phyloP scores from a whole-genome alignment of 1,139 yeast species.

The Pichia norvegensis region DNA sequence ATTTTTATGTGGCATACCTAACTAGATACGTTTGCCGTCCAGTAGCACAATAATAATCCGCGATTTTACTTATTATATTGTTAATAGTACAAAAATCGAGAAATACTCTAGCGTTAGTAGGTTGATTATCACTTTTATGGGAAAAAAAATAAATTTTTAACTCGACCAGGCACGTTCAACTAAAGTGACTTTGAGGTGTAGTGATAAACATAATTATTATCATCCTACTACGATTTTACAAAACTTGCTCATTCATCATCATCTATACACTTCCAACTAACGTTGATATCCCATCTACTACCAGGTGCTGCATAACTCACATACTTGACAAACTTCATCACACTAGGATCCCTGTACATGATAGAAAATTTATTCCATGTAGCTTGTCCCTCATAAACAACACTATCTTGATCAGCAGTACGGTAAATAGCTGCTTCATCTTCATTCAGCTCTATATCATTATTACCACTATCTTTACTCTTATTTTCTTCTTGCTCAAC shows the following conservation, averaged over 20 bases:
- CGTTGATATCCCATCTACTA: slow-evolving; percentile 83
- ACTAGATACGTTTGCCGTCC: too few relatives aligned
- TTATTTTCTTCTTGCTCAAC: slow-evolving; percentile 35
- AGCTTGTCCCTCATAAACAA: slow-evolving; percentile 73
- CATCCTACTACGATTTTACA: too few relatives aligned
- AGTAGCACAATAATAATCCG: too few relatives aligned
- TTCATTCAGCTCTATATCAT: slow-evolving; percentile 33
- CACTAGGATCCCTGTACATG: slow-evolving; percentile 76
- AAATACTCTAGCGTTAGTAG: too few relatives aligned
- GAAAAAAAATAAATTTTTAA: too few relatives aligned
- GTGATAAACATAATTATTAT: too few relatives aligned
- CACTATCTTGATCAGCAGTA: slow-evolving; percentile 62
- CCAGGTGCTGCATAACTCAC: slow-evolving; percentile 86
- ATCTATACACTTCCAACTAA: slow-evolving; percentile 67
- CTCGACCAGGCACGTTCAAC: too few relatives aligned
- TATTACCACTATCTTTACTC: slow-evolving; percentile 28
- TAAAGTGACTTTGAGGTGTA: too few relatives aligned
- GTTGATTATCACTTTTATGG: too few relatives aligned
- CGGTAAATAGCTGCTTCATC: slow-evolving; percentile 53
- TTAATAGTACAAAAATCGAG: too few relatives aligned
- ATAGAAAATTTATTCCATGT: slow-evolving; percentile 73
- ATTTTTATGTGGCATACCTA: too few relatives aligned
- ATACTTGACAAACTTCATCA: slow-evolving; percentile 84
- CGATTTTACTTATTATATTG: too few relatives aligned
- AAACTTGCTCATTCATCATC: slow-evolving; percentile 15